Conservation (phyloP, 768 basidiomycete genomes). For the Pleurotus cornucopiae region DNA sequence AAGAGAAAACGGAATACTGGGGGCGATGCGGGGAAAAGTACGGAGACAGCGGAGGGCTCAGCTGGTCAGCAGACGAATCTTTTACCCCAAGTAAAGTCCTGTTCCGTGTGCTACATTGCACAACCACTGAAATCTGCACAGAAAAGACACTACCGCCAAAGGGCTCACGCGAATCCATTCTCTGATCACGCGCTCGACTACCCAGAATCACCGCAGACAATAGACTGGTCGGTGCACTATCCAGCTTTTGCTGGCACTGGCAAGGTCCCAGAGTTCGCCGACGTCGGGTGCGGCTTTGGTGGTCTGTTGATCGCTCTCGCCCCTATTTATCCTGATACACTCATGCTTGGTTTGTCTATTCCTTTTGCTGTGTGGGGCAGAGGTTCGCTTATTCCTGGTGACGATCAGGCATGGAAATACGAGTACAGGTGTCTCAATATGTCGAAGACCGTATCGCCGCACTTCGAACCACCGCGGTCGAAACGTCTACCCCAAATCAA, state of each 20-base stretch:
- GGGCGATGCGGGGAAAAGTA: background rate
- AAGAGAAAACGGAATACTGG: conserved; percentile 26
- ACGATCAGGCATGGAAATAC: conserved; percentile 89
- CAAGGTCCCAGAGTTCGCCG: conserved; percentile 87
- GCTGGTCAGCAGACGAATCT: conserved; percentile 19
- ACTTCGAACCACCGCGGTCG: conserved; percentile 62
- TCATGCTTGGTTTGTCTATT: conserved; percentile 82
- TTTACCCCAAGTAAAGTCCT: conserved; percentile 44
- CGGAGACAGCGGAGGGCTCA: background rate
- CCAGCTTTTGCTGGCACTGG: conserved; percentile 58
- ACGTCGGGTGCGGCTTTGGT: conserved; percentile 97
- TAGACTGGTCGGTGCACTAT: conserved; percentile 85
- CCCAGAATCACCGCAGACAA: conserved; percentile 65
- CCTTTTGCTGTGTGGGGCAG: background rate
- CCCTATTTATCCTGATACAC: conserved; percentile 83
- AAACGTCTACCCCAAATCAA: conserved; percentile 30
- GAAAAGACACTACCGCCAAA: conserved; percentile 84
- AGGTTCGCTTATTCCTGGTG: background rate
- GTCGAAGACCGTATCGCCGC: conserved; percentile 92
- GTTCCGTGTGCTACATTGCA: background rate
- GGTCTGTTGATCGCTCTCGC: conserved; percentile 88
- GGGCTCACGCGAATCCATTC: conserved; percentile 84
- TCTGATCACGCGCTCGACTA: conserved; percentile 88
- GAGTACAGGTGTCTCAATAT: conserved; percentile 93
- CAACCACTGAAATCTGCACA: conserved; percentile 20